Base-by-base conservation (phyloP, 1,139 yeast species). In the Saccharomycopsis crataegensis region DNA sequence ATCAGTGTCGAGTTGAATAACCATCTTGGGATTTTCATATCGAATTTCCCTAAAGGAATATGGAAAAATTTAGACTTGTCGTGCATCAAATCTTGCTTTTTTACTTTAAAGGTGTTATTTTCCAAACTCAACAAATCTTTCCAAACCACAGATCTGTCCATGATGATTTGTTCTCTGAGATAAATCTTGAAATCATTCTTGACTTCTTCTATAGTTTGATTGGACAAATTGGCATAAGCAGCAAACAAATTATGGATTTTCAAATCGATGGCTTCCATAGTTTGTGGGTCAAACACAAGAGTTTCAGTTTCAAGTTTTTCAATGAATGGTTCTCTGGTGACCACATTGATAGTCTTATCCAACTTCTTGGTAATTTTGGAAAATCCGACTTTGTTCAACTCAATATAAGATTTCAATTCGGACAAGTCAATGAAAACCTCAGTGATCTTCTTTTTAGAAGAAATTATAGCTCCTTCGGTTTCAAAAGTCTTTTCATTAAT, bases 91-190 rank as follows among this genome's bases (percentile, higher is more conserved):
- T 49, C 58, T 43, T 61, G 61, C 46, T 61, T 63, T 3, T 67
- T 72, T 38, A 75, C 69, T 51, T 72, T 70, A 1, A 80, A 80
- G 1, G 83, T 71, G 58, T 78, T 82, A 64, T 95, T 79, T 67
- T 91, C 96, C 64, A 90, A 70, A 11, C 93, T 93, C 65, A 90
- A 84, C 88, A 91, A 84, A 65, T 91, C 97, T 64, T 93, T 84
- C 98, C 98, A 91, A 31, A 91, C 97, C 0, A 97, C 91, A 67
- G 89, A 89, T 67, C 98, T 78, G 69, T 90, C 97, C 95, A 96
- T 91, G 16, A 90, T 96, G 50, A 91, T 87, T 67, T 90, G 96
- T 63, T 91, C 98, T 57, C 97, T 77, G 58, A 91, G 71, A 62
- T 88, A 88, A 14, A 88, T 75, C 58, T 84, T 78, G 58, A 91